phyloP scores from a whole-genome alignment of 2,329 filamentous ascomycete species.

The Trichophyton mentagrophytes region DNA sequence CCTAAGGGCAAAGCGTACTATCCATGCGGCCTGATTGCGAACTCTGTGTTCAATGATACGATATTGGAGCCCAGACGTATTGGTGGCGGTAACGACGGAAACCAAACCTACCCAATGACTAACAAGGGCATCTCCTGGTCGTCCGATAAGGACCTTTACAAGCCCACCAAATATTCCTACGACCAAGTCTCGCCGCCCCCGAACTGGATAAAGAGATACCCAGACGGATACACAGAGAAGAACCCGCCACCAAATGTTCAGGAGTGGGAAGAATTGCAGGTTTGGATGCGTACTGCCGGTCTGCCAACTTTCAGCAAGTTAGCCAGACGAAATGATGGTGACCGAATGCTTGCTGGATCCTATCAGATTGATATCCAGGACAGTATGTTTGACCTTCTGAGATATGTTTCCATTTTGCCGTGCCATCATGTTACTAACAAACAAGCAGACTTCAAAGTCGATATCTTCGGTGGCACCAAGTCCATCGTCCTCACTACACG shows the following conservation, averaged over 20 bases:
- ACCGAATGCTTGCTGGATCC: conserved; percentile 52
- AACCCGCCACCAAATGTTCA: conserved; percentile 59
- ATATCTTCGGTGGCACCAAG: conserved; percentile 72
- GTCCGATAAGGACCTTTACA: conserved; percentile 71
- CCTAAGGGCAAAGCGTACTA: conserved; percentile 60
- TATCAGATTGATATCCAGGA: conserved; percentile 68
- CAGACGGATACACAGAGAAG: conserved; percentile 52
- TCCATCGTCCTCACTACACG: conserved; percentile 78
- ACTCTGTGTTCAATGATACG: conserved; percentile 93
- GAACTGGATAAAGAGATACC: conserved; percentile 66
- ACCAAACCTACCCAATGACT: conserved; percentile 59
- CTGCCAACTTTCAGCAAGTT: conserved; percentile 92
- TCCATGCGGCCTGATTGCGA: conserved; percentile 89
- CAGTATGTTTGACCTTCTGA: conserved; percentile 45
- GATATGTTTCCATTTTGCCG: neutral
- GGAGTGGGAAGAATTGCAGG: conserved; percentile 74
- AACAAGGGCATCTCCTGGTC: conserved; percentile 72
- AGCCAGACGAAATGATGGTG: conserved; percentile 65
- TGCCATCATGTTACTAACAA: neutral
- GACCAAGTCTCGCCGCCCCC: conserved; percentile 64
- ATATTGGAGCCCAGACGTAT: conserved; percentile 54
- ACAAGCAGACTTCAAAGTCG: conserved; percentile 62
- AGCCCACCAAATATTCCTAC: conserved; percentile 51
- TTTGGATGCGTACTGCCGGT: conserved; percentile 97
- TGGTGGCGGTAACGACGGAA: conserved; percentile 34